These are phyloP conservation scores for Collybia sordida DNA, from an alignment of 768 basidiomycete genomes.

Conservation along the genomic window DNA sequence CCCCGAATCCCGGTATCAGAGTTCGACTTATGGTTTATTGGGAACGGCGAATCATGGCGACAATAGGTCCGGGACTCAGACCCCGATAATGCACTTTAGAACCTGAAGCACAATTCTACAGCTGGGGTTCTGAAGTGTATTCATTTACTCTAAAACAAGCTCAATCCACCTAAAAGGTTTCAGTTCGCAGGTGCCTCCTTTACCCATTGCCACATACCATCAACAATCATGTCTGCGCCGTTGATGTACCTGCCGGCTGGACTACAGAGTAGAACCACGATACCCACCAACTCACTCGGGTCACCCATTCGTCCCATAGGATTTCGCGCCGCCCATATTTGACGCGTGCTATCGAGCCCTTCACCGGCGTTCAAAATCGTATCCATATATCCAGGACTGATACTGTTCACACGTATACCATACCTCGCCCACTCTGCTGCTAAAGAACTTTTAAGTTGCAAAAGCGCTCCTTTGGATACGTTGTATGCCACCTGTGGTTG, in stretches of 20 bases:
- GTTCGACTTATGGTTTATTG: no score
- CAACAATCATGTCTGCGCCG: constrained; percentile 39
- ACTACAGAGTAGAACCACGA: constrained; percentile 39
- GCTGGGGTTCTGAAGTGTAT: no score
- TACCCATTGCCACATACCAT: constrained; percentile 27
- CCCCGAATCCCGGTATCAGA: no score
- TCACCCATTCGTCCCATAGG: constrained; percentile 45
- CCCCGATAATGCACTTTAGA: no score
- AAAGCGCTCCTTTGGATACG: constrained; percentile 39
- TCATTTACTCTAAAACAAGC: no score
- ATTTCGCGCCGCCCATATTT: constrained; percentile 36
- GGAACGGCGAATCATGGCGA: no score
- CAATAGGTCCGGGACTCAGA: no score
- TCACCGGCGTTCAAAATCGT: constrained; percentile 38
- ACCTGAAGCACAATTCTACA: no score
- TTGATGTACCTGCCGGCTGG: constrained; percentile 42
- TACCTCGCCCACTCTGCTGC: constrained; percentile 36
- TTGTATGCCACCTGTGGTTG: constrained; percentile 41
- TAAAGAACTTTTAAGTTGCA: constrained; percentile 37
- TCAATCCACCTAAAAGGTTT: no score
- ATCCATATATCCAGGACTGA: constrained; percentile 44
- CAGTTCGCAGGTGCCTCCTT: no score
- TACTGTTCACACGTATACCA: constrained; percentile 41
- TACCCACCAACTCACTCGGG: constrained; percentile 37
- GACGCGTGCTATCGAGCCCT: constrained; percentile 27